Evolutionary conservation across 2,329 filamentous ascomycete species (phyloP).

Genomic region (Phaeosphaeriaceae sp.): DNA sequence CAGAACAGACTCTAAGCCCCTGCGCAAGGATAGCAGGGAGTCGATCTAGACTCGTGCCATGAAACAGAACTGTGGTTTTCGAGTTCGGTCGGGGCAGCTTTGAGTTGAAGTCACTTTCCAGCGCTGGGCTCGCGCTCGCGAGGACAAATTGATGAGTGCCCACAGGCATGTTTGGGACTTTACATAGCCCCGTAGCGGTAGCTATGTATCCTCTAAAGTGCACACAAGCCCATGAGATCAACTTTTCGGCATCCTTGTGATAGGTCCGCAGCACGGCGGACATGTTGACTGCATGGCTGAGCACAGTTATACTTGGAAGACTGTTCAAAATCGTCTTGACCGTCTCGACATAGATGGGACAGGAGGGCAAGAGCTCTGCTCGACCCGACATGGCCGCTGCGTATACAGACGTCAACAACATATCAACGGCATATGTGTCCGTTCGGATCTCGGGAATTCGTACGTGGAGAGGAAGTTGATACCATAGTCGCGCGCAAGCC

Average conservation of each 20-base stretch:
- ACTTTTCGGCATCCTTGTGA: constrained; percentile 29
- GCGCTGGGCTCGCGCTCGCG: constrained; percentile 32
- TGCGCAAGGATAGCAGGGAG: constrained; percentile 41
- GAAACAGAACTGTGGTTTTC: constrained; percentile 37
- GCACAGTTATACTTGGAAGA: constrained; percentile 29
- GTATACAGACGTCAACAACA: constrained; percentile 36
- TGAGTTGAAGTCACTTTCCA: constrained; percentile 29
- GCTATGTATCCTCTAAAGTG: constrained; percentile 39
- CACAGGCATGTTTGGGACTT: constrained; percentile 34
- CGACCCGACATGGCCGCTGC: constrained; percentile 26
- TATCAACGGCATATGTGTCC: constrained; percentile 39
- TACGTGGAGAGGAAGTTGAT: constrained; percentile 31
- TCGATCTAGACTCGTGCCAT: constrained; percentile 42
- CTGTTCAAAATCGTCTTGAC: constrained; percentile 30
- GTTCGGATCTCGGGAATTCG: constrained; percentile 39
- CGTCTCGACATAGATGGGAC: constrained; percentile 24
- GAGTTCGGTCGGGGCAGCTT: constrained; percentile 14
- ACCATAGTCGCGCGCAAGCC: constrained; percentile 32
- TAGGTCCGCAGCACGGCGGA: constrained; percentile 18
- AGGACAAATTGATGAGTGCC: constrained; percentile 45
- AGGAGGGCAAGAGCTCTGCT: constrained; percentile 35
- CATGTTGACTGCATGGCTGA: constrained; percentile 25
- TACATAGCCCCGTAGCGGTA: constrained; percentile 30
- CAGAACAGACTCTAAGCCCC: constrained; percentile 33
- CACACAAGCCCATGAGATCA: constrained; percentile 40